Percentiles rank a stretch among this genome's conserved stretches.
These are phyloP conservation scores for Suillus cothurnatus DNA, from an alignment of 768 basidiomycete genomes.

Conservation along the genomic window DNA sequence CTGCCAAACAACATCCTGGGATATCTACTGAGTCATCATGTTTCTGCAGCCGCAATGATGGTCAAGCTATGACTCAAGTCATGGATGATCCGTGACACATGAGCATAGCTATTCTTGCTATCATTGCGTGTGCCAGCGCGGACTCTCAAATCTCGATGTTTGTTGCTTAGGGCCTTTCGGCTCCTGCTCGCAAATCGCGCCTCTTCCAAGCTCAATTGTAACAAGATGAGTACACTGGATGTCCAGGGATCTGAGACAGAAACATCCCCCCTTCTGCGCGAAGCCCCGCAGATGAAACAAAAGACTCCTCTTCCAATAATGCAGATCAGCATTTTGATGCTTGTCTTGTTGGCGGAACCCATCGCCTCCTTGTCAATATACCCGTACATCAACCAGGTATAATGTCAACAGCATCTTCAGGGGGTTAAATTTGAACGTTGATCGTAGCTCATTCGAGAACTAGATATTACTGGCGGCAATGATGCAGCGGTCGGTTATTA, in stretches of 20 bases:
- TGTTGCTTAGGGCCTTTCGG: neutral
- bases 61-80: neutral
- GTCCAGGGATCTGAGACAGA: neutral
- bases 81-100: neutral
- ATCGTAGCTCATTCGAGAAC: constrained; percentile 41
- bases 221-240: neutral
- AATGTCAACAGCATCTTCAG: neutral
- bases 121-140: neutral
- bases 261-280: neutral
- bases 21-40: neutral
- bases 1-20: neutral
- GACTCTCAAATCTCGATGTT: neutral
- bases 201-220: neutral
- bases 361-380: constrained; percentile 46
- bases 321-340: constrained; percentile 39
- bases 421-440: neutral
- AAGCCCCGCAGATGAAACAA: constrained; percentile 3
- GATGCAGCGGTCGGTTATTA: constrained; percentile 49
- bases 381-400: constrained; percentile 52
- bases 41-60: no score
- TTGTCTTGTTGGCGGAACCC: constrained; percentile 36
- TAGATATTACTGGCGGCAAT: constrained; percentile 45
- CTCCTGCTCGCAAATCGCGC: neutral
- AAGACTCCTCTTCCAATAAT: constrained; percentile 40
- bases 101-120: neutral